Evolutionary conservation across 768 basidiomycete species (phyloP).

Genomic region (Suillus sp.): DNA sequence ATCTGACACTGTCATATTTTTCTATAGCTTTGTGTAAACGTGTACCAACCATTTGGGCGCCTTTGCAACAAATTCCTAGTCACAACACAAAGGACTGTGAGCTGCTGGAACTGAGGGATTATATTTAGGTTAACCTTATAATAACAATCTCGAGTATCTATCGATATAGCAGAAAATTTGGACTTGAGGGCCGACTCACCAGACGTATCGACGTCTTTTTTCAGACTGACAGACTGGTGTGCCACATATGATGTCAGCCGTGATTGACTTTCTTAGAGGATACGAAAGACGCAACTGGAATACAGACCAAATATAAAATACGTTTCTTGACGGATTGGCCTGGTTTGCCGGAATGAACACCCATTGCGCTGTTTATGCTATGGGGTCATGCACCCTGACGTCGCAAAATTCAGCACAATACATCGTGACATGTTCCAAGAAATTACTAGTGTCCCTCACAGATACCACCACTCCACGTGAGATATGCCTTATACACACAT

Average conservation of each 20-base stretch:
- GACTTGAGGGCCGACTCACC: background rate
- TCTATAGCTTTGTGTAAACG: background rate
- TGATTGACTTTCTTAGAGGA: background rate
- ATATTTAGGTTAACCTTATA: background rate
- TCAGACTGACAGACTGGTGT: background rate
- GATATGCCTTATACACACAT: background rate
- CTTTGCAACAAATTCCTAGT: background rate
- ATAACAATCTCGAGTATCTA: background rate
- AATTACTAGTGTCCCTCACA: background rate
- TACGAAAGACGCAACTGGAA: background rate
- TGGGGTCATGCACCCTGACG: background rate
- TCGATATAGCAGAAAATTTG: background rate
- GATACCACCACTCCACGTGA: background rate
- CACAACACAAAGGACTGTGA: background rate
- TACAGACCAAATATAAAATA: background rate
- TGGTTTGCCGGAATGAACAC: background rate
- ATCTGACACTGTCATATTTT: background rate
- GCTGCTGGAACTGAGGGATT: background rate
- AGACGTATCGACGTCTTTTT: background rate
- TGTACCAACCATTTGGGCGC: background rate
- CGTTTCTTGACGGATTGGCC: background rate
- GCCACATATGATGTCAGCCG: background rate
- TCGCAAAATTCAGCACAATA: background rate
- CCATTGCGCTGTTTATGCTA: conserved; percentile 1
- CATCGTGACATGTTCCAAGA: background rate